phyloP scores from a whole-genome alignment of 1,284 basidiomycete genomes.

The Xerocomus minutiporus region DNA sequence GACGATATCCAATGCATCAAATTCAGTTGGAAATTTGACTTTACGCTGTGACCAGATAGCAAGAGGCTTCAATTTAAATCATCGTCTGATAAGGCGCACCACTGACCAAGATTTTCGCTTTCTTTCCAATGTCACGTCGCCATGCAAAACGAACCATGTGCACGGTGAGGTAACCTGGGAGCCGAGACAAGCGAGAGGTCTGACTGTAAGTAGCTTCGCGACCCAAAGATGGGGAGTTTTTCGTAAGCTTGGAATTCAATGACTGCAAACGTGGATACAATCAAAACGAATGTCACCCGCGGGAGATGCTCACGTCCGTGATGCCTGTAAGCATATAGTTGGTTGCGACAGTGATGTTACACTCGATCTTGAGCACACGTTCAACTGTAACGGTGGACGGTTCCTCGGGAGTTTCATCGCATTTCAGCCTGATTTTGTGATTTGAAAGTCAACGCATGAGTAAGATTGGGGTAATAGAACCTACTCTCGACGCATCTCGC shows the following conservation, averaged over 20 bases:
- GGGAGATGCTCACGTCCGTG: slow-evolving; percentile 60
- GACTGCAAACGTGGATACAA: slow-evolving; percentile 46
- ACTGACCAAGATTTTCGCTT: slow-evolving; percentile 85
- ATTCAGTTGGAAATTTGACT: slow-evolving; percentile 88
- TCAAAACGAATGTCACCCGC: background rate
- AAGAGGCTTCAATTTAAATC: background rate
- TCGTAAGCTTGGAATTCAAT: slow-evolving; percentile 82
- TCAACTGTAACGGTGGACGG: slow-evolving; percentile 62
- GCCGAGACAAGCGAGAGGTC: slow-evolving; percentile 75
- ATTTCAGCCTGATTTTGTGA: slow-evolving; percentile 53
- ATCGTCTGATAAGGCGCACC: background rate
- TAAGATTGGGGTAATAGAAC: slow-evolving; percentile 29
- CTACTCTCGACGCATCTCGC: slow-evolving; percentile 79
- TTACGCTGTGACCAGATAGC: slow-evolving; percentile 55
- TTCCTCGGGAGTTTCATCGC: slow-evolving; percentile 81
- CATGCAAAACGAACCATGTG: slow-evolving; percentile 97
- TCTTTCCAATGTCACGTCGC: slow-evolving; percentile 87
- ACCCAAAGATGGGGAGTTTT: slow-evolving; percentile 75
- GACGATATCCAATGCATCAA: slow-evolving; percentile 81
- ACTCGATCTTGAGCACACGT: slow-evolving; percentile 84
- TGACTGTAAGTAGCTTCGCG: slow-evolving; percentile 84
- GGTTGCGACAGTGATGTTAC: slow-evolving; percentile 83
- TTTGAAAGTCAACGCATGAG: slow-evolving; percentile 9
- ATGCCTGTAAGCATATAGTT: slow-evolving; percentile 92
- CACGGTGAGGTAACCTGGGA: slow-evolving; percentile 82